Evolutionary conservation across 768 basidiomycete species (phyloP).

Genomic region (Tulasnella sp.): DNA sequence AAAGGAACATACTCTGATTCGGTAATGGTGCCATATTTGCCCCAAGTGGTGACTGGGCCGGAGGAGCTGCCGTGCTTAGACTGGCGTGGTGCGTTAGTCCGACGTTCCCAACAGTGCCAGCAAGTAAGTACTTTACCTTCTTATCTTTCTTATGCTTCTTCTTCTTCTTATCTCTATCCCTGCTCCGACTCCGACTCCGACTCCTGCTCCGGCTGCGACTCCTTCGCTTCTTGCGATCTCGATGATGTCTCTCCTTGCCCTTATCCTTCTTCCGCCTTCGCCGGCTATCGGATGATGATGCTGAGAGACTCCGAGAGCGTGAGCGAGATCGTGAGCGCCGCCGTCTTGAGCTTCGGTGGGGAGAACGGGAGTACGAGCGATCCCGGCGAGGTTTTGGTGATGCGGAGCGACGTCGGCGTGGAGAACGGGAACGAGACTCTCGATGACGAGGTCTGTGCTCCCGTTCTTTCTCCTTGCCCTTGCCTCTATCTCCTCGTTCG

Average conservation of each 20-base stretch:
- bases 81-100: not conserved
- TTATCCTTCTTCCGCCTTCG: slow-evolving; percentile 42
- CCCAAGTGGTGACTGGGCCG: slow-evolving; percentile 56
- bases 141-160: slow-evolving; percentile 64
- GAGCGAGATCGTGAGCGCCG: slow-evolving; percentile 20
- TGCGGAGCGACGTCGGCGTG: not conserved
- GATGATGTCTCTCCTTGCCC: slow-evolving; percentile 12
- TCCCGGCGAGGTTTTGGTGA: slow-evolving; percentile 8
- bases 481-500: not conserved
- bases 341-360: not conserved
- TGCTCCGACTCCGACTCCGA: slow-evolving; percentile 24
- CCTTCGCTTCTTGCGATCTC: slow-evolving; percentile 11
- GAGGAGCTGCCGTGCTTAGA: slow-evolving; percentile 49
- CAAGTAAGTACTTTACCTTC: slow-evolving; percentile 39
- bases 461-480: not conserved
- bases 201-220: slow-evolving; percentile 25
- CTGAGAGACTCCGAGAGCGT: slow-evolving; percentile 24
- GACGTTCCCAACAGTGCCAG: not conserved
- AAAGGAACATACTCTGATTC: slow-evolving; percentile 64
- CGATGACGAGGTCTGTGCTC: slow-evolving; percentile 8
- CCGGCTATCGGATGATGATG: slow-evolving; percentile 27
- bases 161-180: slow-evolving; percentile 37
- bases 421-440: slow-evolving; percentile 1
- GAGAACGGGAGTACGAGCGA: slow-evolving; percentile 11
- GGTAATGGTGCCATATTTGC: slow-evolving; percentile 79